Base-by-base conservation (phyloP, 176 grass and related monocot species). In the Phyllostachys edulis region DNA sequence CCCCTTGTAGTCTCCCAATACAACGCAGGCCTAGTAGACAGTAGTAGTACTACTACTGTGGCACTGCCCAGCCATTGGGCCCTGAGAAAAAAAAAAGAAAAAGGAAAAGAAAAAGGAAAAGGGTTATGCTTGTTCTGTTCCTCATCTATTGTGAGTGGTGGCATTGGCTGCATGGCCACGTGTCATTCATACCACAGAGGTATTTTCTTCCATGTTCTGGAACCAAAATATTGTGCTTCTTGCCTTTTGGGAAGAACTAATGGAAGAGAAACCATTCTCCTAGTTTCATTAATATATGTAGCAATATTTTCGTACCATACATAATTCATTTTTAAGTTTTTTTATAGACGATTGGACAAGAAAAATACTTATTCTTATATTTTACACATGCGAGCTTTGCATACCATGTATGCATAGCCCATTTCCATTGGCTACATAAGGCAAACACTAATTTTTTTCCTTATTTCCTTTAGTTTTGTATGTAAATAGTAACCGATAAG, bases 1-100 rank as follows among this genome's bases (percentile, higher is more conserved):
- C 14, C 77, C 51, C 78, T 51, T 77, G 78, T 65, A 64, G 78
- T 82, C 37, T 84, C 63, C 90, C 83, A 62, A 89, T 74, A 67
- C 54, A 69, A 67, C 23, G 9, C 61, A 55, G 79, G 80, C 52
- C 60, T 69, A 80, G 76, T 50, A 50, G 44, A 45, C 9, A 45
- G 12, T 12, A 47, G 60, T 23, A 78, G 55, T 55, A 42, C 44
- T 78, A n/a, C 45, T 36, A 12, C 82, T 26, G 26, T 13, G 14
- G 1, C 45, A 44, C 56, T 24, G 69, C 29, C 55, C 61, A 63
- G 47, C 62, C 83, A 86, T 71, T 84, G 87, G 83, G 24, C 41
- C 8, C n/a, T n/a, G 20, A 64, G 68, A 9, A 63, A 21, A 56
- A 29, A 29, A 29, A 64, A 57, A 9, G 51, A 21, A 56, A 29